phyloP scores from a whole-genome alignment of 2,329 filamentous ascomycete genomes.

The Fusarium sp. region DNA sequence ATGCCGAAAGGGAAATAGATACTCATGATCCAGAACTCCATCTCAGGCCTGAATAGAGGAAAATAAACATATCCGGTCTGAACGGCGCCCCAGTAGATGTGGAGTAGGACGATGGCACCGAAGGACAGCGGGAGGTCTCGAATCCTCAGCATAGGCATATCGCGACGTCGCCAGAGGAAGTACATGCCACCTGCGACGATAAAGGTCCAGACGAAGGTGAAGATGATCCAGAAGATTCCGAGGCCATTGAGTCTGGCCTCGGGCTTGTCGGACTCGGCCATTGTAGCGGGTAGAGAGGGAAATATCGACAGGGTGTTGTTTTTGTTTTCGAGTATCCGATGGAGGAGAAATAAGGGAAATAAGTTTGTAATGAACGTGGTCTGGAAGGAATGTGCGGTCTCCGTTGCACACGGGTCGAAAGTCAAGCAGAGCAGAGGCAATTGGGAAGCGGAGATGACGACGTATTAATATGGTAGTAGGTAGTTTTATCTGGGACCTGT shows the following conservation, averaged over 20 bases:
- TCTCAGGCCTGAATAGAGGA: slow-evolving; percentile 59
- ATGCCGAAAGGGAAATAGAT: slow-evolving; percentile 73
- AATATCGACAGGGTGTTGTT: background rate
- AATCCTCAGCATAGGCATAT: slow-evolving; percentile 55
- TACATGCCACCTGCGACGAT: slow-evolving; percentile 53
- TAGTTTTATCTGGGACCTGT: background rate
- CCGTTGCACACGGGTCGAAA: slow-evolving; percentile 7
- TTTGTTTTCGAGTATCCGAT: background rate
- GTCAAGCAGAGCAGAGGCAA: background rate
- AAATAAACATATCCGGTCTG: slow-evolving; percentile 54
- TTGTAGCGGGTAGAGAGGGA: background rate
- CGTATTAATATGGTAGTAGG: slow-evolving; percentile 25
- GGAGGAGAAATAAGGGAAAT: background rate
- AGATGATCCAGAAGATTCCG: slow-evolving; percentile 56
- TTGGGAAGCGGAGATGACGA: slow-evolving; percentile 21
- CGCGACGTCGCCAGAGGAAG: slow-evolving; percentile 54
- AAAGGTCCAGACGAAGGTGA: slow-evolving; percentile 53
- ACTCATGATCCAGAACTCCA: slow-evolving; percentile 75
- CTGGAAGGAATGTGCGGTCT: slow-evolving; percentile 35
- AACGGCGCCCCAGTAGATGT: slow-evolving; percentile 57
- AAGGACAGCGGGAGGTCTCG: slow-evolving; percentile 56
- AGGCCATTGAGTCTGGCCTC: slow-evolving; percentile 50
- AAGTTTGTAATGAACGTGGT: slow-evolving; percentile 36
- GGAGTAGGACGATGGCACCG: slow-evolving; percentile 53
- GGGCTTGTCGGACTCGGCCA: slow-evolving; percentile 43